Base-by-base conservation (phyloP, 495 filamentous ascomycete species). In the Aspergillus avenaceus region DNA sequence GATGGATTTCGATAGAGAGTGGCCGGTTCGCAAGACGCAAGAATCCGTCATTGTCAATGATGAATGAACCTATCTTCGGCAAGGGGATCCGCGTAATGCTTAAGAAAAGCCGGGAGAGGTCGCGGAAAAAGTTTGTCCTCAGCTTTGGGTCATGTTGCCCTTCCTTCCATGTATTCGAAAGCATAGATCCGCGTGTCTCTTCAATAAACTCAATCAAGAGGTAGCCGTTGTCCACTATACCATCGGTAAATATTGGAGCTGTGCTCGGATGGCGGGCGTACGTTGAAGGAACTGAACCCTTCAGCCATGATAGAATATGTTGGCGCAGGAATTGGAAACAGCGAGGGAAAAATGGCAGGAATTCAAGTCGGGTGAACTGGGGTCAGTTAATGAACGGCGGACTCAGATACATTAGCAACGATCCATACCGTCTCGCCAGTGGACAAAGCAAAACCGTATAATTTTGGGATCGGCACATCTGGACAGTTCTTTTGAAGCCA, bases 41-140 rank as follows among this genome's bases (percentile, higher is more conserved):
- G 11, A 43, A 50, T 12, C 67, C 62, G 24, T 59, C 46, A 11
- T 58, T 34, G 37, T 62, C 38, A 8, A 72, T 50, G 2, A 28
- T 55, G 34, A 73, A 72, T 6, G 72, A 64, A 2, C 67, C 70
- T 26, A 73, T 75, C 4, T 53, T 54, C 0, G 64, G 56, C 36
- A 63, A 55, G 5, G 61, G 61, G 0, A 64, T 45, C 8, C 61
- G 62, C 3, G 57, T 58, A 0, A 70, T 41, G 3, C 61, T 56
- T 14, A 70, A 32, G 19, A 73, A 54, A 5, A 66, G 53, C 8
- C 55, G 49, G 13, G 64, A 59, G 2, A 75, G 29, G 16, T 56
- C 58, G 13, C 32, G 57, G 29, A 69, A 71, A 13, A 73, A 53
- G 12, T 48, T 66, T 13, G 41, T 46, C n/a, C 56, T 56, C 45